These are phyloP conservation scores for Corylus avellana DNA, from an alignment of 306 rosid genomes.

Conservation along the genomic window DNA sequence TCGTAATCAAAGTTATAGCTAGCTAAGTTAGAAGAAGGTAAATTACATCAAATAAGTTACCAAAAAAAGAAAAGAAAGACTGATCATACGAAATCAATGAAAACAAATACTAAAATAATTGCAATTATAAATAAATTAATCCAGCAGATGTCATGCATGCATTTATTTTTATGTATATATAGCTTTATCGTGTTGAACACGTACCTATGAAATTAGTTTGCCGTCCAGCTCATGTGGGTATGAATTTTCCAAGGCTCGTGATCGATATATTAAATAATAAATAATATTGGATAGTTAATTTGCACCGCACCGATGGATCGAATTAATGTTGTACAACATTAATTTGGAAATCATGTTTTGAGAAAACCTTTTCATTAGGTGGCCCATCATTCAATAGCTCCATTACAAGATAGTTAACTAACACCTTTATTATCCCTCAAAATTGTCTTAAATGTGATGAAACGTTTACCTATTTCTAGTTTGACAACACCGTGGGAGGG, in stretches of 20 bases:
- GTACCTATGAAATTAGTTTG: neutral
- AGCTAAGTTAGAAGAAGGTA: too few species aligned
- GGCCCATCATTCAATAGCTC: slow-evolving; percentile 10
- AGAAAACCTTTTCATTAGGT: slow-evolving; percentile 25
- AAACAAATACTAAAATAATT: too few species aligned
- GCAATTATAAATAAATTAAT: too few species aligned
- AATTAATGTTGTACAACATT: neutral
- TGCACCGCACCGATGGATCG: neutral
- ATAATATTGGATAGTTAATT: neutral
- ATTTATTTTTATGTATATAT: neutral
- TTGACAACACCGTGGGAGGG: neutral
- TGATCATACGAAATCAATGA: neutral
- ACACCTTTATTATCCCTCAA: neutral
- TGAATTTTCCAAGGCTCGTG: neutral
- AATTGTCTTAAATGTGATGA: neutral
- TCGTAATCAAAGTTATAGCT: too few species aligned
- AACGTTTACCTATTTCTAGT: slow-evolving; percentile 6
- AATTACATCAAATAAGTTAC: too few species aligned
- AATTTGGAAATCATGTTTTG: neutral
- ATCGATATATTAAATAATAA: too few species aligned
- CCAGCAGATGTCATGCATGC: too few species aligned
- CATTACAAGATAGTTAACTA: neutral
- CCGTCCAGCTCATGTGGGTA: neutral
- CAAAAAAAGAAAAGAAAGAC: neutral
- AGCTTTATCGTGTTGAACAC: neutral